Conservation (phyloP, 208 protist species). For the Phytomonas francai region DNA sequence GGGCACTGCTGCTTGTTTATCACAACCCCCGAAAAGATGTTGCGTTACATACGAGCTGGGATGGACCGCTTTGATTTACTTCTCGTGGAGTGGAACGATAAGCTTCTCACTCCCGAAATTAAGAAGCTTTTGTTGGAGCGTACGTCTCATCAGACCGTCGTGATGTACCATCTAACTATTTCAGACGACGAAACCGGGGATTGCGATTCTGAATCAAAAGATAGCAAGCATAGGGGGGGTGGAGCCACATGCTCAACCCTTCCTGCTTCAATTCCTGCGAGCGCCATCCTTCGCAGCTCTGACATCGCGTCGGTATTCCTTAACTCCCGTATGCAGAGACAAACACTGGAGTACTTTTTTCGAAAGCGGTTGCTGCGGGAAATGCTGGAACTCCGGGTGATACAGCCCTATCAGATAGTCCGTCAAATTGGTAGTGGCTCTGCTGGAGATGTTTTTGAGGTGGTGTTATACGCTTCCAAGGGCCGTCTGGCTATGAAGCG, state of each 20-base stretch:
- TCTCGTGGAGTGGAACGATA: slow-evolving; percentile 49
- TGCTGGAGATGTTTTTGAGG: slow-evolving; percentile 77
- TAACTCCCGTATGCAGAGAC: slow-evolving; percentile 9
- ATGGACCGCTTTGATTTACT: slow-evolving; percentile 51
- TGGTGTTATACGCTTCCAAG: slow-evolving; percentile 48
- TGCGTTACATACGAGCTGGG: slow-evolving; percentile 35
- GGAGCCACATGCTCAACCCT: not conserved
- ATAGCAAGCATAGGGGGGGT: not conserved
- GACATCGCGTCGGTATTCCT: slow-evolving; percentile 25
- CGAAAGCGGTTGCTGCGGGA: slow-evolving; percentile 35
- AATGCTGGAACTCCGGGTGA: slow-evolving; percentile 36
- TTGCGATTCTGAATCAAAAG: not conserved
- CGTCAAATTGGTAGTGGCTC: slow-evolving; percentile 53
- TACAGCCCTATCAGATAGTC: slow-evolving; percentile 51
- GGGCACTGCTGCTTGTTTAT: slow-evolving; percentile 59
- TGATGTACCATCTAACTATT: slow-evolving; percentile 18
- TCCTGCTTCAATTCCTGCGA: not conserved
- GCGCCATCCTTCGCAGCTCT: slow-evolving; percentile 4
- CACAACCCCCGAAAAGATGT: slow-evolving; percentile 30
- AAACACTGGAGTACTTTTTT: slow-evolving; percentile 23
- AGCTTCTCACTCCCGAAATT: slow-evolving; percentile 38
- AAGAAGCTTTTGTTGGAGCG: slow-evolving; percentile 22
- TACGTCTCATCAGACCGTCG: slow-evolving; percentile 27
- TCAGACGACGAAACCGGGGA: not conserved
- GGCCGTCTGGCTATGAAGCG: slow-evolving; percentile 82